Evolutionary conservation across 139 green algal genomes (phyloP).

Genomic region (Trebouxia sp.): DNA sequence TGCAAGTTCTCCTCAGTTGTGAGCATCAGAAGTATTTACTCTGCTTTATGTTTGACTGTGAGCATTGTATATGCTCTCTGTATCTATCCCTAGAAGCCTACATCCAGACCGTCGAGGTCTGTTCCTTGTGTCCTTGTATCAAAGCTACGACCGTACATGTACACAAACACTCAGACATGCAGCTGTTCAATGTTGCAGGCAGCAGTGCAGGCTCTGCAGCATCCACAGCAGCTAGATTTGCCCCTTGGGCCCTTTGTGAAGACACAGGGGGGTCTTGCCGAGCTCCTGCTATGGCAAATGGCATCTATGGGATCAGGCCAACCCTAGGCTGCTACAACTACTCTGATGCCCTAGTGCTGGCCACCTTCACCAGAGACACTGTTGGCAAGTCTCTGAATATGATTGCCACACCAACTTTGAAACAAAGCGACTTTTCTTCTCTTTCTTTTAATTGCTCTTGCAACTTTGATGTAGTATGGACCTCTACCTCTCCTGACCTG

Average conservation of each 20-base stretch:
- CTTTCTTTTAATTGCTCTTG: too few species aligned
- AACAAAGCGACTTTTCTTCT: too few species aligned
- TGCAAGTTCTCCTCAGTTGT: background rate
- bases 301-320: conserved; percentile 25
- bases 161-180: background rate
- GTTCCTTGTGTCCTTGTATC: too few species aligned
- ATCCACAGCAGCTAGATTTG: conserved; percentile 8
- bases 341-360: conserved; percentile 13
- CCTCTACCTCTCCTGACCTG: too few species aligned
- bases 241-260: conserved; percentile 21
- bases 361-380: conserved; percentile 32
- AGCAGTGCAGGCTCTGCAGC: conserved; percentile 24
- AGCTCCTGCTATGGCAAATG: conserved; percentile 23
- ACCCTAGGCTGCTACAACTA: conserved; percentile 34
- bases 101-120: too few species aligned
- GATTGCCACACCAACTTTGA: background rate
- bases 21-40: background rate
- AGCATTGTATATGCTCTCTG: too few species aligned
- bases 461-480: too few species aligned
- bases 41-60: too few species aligned
- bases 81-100: too few species aligned
- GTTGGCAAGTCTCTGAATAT: conserved; percentile 7
- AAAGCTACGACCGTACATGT: too few species aligned
- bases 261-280: conserved; percentile 30
- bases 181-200: too few species aligned